These are phyloP conservation scores for Fusarium papillatum DNA, from an alignment of 2,329 filamentous ascomycete species.

Conservation along the genomic window DNA sequence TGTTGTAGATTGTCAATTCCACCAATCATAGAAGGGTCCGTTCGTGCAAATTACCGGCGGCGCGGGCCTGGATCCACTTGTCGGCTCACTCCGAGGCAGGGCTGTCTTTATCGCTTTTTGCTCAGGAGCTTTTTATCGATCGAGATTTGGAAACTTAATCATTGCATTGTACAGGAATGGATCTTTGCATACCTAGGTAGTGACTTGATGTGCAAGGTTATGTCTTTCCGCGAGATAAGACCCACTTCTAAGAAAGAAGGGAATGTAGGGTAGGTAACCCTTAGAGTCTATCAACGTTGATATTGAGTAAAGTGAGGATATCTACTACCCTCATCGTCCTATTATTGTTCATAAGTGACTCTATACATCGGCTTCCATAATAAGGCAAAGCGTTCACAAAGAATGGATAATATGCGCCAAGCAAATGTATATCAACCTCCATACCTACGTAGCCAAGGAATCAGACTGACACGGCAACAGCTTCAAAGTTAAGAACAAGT, in stretches of 20 bases:
- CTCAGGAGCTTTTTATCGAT: background rate
- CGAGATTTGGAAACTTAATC: background rate
- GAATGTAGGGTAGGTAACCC: background rate
- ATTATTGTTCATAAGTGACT: too few species aligned
- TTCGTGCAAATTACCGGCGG: background rate
- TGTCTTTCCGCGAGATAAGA: background rate
- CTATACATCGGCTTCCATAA: fast-evolving
- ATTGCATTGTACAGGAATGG: background rate
- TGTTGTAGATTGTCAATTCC: background rate
- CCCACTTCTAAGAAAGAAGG: background rate
- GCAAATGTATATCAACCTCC: background rate
- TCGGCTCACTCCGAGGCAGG: background rate
- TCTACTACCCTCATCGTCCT: background rate
- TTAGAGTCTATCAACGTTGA: background rate
- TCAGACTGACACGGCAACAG: fast-evolving
- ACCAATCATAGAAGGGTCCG: background rate
- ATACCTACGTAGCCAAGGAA: fast-evolving
- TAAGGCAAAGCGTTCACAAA: background rate
- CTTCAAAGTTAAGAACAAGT: too few species aligned
- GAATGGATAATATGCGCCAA: fast-evolving
- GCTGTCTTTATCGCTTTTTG: background rate
- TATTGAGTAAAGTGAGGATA: background rate
- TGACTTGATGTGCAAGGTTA: background rate
- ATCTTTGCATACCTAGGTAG: background rate
- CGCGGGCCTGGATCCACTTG: background rate